Evolutionary conservation across 331 rosid species (phyloP), one percentile per base, ranked within the genome.

Genomic region (Saraca asoca): DNA sequence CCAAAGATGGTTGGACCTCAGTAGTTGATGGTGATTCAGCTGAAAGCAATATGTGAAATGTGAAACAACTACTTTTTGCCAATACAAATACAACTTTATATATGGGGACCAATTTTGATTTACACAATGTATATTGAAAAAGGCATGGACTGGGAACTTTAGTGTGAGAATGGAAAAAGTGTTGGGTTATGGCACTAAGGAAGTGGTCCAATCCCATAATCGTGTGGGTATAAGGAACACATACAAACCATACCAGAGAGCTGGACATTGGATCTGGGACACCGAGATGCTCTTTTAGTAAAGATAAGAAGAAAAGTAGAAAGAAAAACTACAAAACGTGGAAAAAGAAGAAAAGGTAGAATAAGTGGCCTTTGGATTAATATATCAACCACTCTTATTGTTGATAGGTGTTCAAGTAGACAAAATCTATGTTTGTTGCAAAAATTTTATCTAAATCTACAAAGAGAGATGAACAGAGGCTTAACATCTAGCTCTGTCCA

Each of bases 141-240:
- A n/a, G n/a, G n/a, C n/a, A n/a, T n/a, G n/a, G n/a, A n/a, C n/a
- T n/a, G n/a, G n/a, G n/a, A n/a, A 9, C 24, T 35, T 58, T 59
- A 18, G 12, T 13, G 6, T 34, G 35, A 33, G 50, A 56, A 65
- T 5, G 64, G 34, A 9, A 51, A 42, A 70, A 12, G 69, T n/a
- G n/a, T n/a, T 54, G 6, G 46, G 35, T 14, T 31, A 38, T 38
- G 71, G 62, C 13, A 18, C 49, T 68, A n/a, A 58, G 7, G 24
- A 31, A 9, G 57, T 67, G 75, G 78, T 72, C 82, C 72, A 62
- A 62, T 74, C 39, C 14, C 16, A 61, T 31, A 55, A 48, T 54
- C 51, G 55, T 51, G 16, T 51, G 17, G 59, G 18, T 1, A 7
- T 5, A 51, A 12, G 16, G 13, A 42, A 5, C 51, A 58, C 31